These are phyloP conservation scores for Primulina tabacum DNA, from an alignment of 257 asterid species.

Conservation along the genomic window DNA sequence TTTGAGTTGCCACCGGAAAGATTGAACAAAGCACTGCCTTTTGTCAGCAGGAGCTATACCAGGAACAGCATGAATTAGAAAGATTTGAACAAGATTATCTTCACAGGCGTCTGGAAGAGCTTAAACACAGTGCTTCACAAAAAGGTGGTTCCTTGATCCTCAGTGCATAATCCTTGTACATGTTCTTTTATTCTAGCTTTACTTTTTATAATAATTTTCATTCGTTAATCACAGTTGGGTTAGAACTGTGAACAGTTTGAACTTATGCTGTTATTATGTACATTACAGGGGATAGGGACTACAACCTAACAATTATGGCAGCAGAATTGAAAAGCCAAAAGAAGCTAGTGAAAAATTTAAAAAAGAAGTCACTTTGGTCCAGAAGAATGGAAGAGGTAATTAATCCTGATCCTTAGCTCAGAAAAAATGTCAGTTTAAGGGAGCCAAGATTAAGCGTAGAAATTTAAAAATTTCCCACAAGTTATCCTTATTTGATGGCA, in stretches of 20 bases:
- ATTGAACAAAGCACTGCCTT: slow-evolving; percentile 17
- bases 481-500: slow-evolving; percentile 24
- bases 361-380: slow-evolving; percentile 77
- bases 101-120: slow-evolving; percentile 41
- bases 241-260: background rate
- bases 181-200: background rate
- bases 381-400: slow-evolving; percentile 78
- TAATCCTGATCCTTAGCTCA: slow-evolving; percentile 20
- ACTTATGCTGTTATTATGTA: background rate
- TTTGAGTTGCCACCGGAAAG: background rate
- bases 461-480: background rate
- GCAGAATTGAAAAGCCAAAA: slow-evolving; percentile 54
- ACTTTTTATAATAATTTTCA: background rate
- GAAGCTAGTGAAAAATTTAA: slow-evolving; percentile 56
- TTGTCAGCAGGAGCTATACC: slow-evolving; percentile 63
- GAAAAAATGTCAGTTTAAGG: slow-evolving; percentile 1
- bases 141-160: slow-evolving; percentile 44
- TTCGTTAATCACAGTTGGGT: background rate
- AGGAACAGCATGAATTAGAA: slow-evolving; percentile 56
- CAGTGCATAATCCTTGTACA: slow-evolving; percentile 1
- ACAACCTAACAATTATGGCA: slow-evolving; percentile 40
- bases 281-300: slow-evolving; percentile 43
- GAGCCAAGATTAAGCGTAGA: background rate
- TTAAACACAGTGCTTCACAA: slow-evolving; percentile 36
- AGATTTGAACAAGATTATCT: slow-evolving; percentile 56